Base-by-base conservation (phyloP, 2,329 filamentous ascomycete genomes). In the Aspergillus puulaauensis region DNA sequence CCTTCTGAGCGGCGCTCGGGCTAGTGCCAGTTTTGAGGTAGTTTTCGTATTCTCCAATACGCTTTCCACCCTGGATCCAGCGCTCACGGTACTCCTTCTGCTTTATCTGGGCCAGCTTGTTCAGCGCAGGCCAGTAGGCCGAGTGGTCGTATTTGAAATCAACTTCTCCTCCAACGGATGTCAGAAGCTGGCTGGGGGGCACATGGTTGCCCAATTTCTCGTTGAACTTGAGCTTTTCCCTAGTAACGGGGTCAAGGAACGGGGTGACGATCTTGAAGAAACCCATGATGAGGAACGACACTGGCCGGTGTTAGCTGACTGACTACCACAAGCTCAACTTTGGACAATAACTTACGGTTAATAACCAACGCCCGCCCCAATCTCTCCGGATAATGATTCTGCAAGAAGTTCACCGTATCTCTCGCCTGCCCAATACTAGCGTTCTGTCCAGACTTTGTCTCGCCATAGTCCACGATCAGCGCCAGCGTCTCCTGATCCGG, bases 221-320 rank as follows among this genome's bases (percentile, higher is more conserved):
- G 80, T 98, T 97, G 83, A 96, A 97, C 79, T 95, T 96, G 79
- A 99, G 87, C 82, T 99, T 99, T 70, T 95, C 87, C 58, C 90
- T 87, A 9, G 95, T 99, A 68, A 93, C 80, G 7, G 95, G 95
- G 75, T 99, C 95, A 77, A 99, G 96, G 77, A 99, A 97, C 40
- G 93, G 92, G 4, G 87, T 92, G 77, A 99, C 93, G 68, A 97
- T 80, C 77, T 96, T 97, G 83, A 98, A 96, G 83, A 99, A 99
- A 51, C 90, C 90, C 75, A 86, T 88, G 60, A 98, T 90, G 62
- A 96, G 84, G 86, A 91, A 97, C 0, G 93, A 93, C 49, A 96
- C 90, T 93, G 62, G 21, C 14, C 27, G 24, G 17, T 45, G 48
- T 57, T 24, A 58, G 51, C 23, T 21, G 49, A 50, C n/a, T 75